These are phyloP conservation scores for Priceomyces melissophilus DNA, from an alignment of 805 yeast species.

Conservation along the genomic window DNA sequence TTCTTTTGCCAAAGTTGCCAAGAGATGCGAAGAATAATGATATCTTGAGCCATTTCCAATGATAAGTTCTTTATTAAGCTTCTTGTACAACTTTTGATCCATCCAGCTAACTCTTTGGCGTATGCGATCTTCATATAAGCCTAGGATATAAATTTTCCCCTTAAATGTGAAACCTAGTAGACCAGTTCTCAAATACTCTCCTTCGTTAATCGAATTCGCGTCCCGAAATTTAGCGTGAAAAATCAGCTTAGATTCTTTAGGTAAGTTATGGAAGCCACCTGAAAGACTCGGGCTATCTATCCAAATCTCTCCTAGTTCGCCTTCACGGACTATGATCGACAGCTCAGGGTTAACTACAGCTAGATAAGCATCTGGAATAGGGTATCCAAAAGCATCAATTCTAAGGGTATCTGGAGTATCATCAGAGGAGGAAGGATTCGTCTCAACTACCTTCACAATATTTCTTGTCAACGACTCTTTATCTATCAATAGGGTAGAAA, in stretches of 20 bases:
- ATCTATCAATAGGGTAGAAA: slow-evolving; percentile 69
- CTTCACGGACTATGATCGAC: slow-evolving; percentile 62
- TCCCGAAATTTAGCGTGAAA: slow-evolving; percentile 82
- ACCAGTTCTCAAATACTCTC: slow-evolving; percentile 87
- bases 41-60: slow-evolving; percentile 48
- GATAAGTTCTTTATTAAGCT: slow-evolving; percentile 28
- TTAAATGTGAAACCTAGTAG: slow-evolving; percentile 81
- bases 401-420: slow-evolving; percentile 44
- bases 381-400: slow-evolving; percentile 91
- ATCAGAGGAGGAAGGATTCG: slow-evolving; percentile 49
- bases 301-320: slow-evolving; percentile 95
- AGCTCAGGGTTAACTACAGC: slow-evolving; percentile 96
- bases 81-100: slow-evolving; percentile 42
- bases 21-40: slow-evolving; percentile 83
- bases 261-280: slow-evolving; percentile 81
- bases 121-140: slow-evolving; percentile 87
- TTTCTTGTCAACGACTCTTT: slow-evolving; percentile 71
- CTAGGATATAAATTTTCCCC: slow-evolving; percentile 85
- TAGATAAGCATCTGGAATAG: slow-evolving; percentile 88
- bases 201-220: slow-evolving; percentile 63
- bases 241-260: slow-evolving; percentile 62
- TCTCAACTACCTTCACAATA: slow-evolving; percentile 62
- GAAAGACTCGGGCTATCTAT: slow-evolving; percentile 90
- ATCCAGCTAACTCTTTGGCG: slow-evolving; percentile 71
- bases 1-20: slow-evolving; percentile 77